Evolutionary conservation across 306 rosid genomes (phyloP).

Genomic region (Quercus aquifolioides): DNA sequence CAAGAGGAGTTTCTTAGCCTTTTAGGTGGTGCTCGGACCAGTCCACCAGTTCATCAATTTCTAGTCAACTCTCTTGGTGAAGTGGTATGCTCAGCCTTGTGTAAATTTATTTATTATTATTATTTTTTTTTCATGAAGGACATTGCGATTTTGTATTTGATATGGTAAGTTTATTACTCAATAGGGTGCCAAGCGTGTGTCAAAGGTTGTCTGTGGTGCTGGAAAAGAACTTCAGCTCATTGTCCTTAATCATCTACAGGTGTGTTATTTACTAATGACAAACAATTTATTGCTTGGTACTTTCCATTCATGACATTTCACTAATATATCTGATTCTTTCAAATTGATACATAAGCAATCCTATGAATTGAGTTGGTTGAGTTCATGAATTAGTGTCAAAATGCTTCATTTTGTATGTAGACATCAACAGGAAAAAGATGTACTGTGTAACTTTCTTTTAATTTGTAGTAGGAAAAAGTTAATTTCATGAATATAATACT

Average conservation of each 20-base stretch:
- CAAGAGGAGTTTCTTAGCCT: constrained; percentile 94
- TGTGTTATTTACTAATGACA: constrained; percentile 17
- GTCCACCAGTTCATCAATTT: constrained; percentile 92
- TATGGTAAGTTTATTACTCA: constrained; percentile 27
- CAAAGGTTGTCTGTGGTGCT: constrained; percentile 81
- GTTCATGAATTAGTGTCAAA: not conserved
- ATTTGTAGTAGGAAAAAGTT: not conserved
- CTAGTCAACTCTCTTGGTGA: constrained; percentile 90
- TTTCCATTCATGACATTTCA: not conserved
- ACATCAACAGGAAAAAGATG: not conserved
- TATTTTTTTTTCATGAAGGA: constrained; percentile 6
- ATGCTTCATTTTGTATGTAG: not conserved
- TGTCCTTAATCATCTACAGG: constrained; percentile 94
- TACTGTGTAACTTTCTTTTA: not conserved
- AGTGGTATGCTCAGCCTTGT: constrained; percentile 51
- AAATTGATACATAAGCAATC: not conserved
- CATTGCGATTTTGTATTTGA: constrained; percentile 25
- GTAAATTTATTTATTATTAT: constrained; percentile 1
- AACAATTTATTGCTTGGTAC: not conserved
- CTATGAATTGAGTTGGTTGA: not conserved
- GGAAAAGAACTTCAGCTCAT: constrained; percentile 93
- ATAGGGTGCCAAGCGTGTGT: constrained; percentile 88
- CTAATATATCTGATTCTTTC: not conserved
- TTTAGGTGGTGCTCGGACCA: constrained; percentile 95
- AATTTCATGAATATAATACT: not conserved